phyloP scores from a whole-genome alignment of 2,329 filamentous ascomycete species.

The Epicoccum sorghinum region DNA sequence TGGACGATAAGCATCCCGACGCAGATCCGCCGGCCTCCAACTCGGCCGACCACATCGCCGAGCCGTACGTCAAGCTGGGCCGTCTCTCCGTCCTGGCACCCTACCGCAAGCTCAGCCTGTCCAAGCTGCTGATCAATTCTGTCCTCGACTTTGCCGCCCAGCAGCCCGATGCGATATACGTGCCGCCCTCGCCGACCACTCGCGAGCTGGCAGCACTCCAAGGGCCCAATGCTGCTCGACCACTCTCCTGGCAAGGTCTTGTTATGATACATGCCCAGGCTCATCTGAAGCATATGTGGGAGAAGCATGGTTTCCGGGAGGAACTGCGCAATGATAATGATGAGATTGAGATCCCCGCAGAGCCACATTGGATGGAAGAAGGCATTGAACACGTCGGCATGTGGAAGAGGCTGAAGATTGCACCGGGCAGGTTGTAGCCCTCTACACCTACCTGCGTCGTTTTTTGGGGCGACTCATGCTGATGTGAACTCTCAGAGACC shows the following conservation, averaged over 20 bases:
- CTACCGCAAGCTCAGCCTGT: constrained; percentile 70
- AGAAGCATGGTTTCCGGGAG: constrained; percentile 76
- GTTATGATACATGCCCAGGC: constrained; percentile 81
- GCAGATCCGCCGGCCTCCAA: constrained; percentile 29
- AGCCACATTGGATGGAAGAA: constrained; percentile 74
- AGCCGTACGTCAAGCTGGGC: constrained; percentile 83
- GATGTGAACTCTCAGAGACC: background rate
- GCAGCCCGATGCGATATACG: constrained; percentile 59
- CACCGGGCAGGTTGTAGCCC: constrained; percentile 28
- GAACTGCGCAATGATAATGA: constrained; percentile 66
- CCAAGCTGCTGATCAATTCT: constrained; percentile 68
- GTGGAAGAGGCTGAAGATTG: constrained; percentile 63
- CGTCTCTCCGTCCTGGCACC: constrained; percentile 72
- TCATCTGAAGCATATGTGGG: constrained; percentile 68
- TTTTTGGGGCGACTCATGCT: background rate
- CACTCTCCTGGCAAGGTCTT: constrained; percentile 71
- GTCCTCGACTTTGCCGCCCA: constrained; percentile 71
- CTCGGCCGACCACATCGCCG: constrained; percentile 62
- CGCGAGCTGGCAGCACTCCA: constrained; percentile 53
- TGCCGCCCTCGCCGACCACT: constrained; percentile 45
- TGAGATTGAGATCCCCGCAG: constrained; percentile 37
- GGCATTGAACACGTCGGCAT: constrained; percentile 86
- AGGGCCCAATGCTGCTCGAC: constrained; percentile 48
- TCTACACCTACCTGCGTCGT: background rate
- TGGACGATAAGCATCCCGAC: constrained; percentile 32